Percentiles rank a stretch among this genome's conserved stretches.
phyloP scores from a whole-genome alignment of 2,329 filamentous ascomycete species.

The Hysterium pulicare region DNA sequence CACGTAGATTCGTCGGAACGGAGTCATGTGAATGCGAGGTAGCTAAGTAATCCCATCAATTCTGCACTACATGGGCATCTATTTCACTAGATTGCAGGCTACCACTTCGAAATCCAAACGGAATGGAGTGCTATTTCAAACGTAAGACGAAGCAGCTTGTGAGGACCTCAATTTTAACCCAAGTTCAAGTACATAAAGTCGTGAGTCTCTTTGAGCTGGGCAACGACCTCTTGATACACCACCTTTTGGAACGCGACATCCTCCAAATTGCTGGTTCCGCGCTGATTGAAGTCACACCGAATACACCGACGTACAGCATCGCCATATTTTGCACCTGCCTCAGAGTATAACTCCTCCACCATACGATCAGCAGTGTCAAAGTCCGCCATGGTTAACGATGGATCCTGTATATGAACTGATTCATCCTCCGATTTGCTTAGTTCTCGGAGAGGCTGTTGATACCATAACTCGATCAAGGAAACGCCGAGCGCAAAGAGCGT shows the following conservation, averaged over 20 bases:
- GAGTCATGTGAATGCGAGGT: too few relatives aligned
- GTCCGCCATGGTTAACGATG: constrained; percentile 14
- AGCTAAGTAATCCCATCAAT: too few relatives aligned
- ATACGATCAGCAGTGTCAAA: constrained; percentile 20
- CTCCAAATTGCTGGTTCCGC: constrained; percentile 20
- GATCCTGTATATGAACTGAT: constrained; percentile 2
- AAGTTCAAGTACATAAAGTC: too few relatives aligned
- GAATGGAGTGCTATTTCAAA: too few relatives aligned
- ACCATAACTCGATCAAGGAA: constrained; percentile 34
- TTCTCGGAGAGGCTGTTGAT: constrained; percentile 19
- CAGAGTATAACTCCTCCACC: constrained; percentile 22
- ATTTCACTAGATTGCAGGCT: too few relatives aligned
- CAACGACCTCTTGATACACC: constrained; percentile 27
- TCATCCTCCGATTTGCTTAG: constrained; percentile 15
- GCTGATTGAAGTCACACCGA: constrained; percentile 26
- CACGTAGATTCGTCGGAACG: too few relatives aligned
- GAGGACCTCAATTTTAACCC: too few relatives aligned
- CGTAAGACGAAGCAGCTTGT: too few relatives aligned
- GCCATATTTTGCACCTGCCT: constrained; percentile 26
- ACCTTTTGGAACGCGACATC: constrained; percentile 24
- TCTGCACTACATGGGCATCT: too few relatives aligned
- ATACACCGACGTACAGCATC: constrained; percentile 32
- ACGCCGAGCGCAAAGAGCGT: constrained; percentile 33
- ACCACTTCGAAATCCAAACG: too few relatives aligned
- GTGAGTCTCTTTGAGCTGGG: constrained; percentile 25